Conservation (phyloP, 1,284 basidiomycete genomes). For the Apiotrichum sp. region DNA sequence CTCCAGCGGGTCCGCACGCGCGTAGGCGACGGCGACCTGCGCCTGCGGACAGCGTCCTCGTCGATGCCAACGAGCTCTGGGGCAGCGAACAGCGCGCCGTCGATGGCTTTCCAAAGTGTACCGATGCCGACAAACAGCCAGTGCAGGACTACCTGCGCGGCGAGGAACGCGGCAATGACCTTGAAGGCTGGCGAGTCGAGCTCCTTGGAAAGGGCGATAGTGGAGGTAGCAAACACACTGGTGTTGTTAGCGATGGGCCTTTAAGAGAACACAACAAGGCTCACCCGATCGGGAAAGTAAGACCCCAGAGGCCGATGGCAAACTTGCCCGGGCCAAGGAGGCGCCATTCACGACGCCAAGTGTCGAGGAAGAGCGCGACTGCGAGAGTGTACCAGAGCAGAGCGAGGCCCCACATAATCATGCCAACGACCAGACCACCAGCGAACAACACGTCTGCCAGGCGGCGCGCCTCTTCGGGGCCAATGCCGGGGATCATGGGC, state of each 20-base stretch:
- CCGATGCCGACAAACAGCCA: constrained; percentile 55
- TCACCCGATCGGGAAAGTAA: constrained; percentile 47
- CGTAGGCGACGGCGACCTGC: neutral
- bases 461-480: constrained; percentile 20
- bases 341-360: constrained; percentile 10
- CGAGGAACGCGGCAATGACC: constrained; percentile 55
- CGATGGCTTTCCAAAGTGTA: constrained; percentile 47
- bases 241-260: neutral
- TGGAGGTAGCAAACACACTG: constrained; percentile 58
- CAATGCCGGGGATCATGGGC: constrained; percentile 32
- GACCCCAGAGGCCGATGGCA: constrained; percentile 40
- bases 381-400: constrained; percentile 49
- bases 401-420: constrained; percentile 50
- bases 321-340: constrained; percentile 25
- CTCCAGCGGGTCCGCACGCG: constrained; percentile 23
- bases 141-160: constrained; percentile 53
- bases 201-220: constrained; percentile 53
- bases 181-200: constrained; percentile 55
- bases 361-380: constrained; percentile 30
- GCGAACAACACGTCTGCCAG: constrained; percentile 49
- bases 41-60: constrained; percentile 22
- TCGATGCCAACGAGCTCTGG: constrained; percentile 51
- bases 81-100: constrained; percentile 52
- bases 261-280: neutral
- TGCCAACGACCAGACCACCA: constrained; percentile 31